Conservation (phyloP, 768 basidiomycete species). For the Mycena maculata region DNA sequence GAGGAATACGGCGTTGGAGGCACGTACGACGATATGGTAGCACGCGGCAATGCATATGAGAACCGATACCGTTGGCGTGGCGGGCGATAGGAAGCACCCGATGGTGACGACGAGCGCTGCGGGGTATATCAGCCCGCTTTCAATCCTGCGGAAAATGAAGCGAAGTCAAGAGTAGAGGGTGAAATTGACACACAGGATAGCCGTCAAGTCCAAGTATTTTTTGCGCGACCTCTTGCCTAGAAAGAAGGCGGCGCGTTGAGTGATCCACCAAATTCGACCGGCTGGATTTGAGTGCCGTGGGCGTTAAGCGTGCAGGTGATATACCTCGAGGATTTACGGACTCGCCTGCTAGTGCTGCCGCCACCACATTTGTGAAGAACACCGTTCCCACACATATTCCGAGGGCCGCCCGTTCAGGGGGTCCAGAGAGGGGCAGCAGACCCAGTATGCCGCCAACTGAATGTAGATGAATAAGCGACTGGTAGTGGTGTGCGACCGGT, state of each 20-base stretch:
- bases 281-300: background rate
- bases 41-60: constrained; percentile 10
- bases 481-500: background rate
- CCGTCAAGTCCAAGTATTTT: constrained; percentile 14
- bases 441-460: constrained; percentile 15
- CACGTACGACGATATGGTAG: constrained; percentile 19
- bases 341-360: constrained; percentile 8
- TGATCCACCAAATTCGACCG: constrained; percentile 26
- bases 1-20: too few relatives aligned
- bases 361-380: constrained; percentile 11
- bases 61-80: constrained; percentile 16
- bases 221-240: background rate
- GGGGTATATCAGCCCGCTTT: constrained; percentile 26
- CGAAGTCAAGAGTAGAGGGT: background rate
- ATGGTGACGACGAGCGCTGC: background rate
- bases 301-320: too few relatives aligned
- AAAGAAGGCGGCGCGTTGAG: background rate
- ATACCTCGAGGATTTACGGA: too few relatives aligned
- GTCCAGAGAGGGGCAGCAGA: constrained; percentile 6
- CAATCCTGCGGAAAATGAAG: background rate
- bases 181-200: constrained; percentile 19
- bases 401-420: constrained; percentile 6
- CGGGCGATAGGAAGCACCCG: background rate
- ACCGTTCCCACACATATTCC: constrained; percentile 2
- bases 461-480: background rate